Evolutionary conservation across 805 yeast species (phyloP), one percentile per base, ranked within the genome.

Genomic region (Sugiyamaella smithiae): DNA sequence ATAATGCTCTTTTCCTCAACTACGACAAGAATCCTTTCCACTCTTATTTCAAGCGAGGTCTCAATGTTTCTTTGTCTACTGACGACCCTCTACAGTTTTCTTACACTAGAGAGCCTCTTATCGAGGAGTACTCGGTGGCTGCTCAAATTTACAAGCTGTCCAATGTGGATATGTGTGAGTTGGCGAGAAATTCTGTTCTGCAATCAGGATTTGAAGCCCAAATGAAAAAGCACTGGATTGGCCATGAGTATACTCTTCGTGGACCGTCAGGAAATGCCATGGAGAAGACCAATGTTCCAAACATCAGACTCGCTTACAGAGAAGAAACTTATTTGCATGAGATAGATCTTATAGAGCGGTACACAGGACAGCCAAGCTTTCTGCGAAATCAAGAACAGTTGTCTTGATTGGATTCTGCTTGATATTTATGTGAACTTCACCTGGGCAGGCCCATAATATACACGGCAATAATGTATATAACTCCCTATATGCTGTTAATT

Each of bases 41-140:
- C 54, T 75, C 79, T 55, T 93, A 88, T 66, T 95, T 91, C 76
- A 85, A 84, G 62, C 82, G 93, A 63, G 99, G 99, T 1, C 73
- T 93, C 65, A 91, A 91, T 61, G 97, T 93, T 33, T 88, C 97
- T 0, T 72, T 93, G 48, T 90, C 97, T 0, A 89, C 98, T 0
- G 99, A 93, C 68, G 99, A 93, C 71, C 99, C 99, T 5, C 74
- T 93, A 45, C 99, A 95, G 69, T 93, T 93, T 65, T 86, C 97
- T 0, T 93, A 89, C 70, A 93, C 99, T 26, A 82, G 95, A 62
- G 99, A 93, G 64, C 98, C 99, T 12, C 75, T 93, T 61, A 93
- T 93, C 58, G 99, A 93, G 67, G 99, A 93, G 67, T 93, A 90
- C 66, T 88, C 97, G 1, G 98, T 93, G 25, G 99, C 99, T 5